phyloP scores from a whole-genome alignment of 2,329 filamentous ascomycete species.

The Phialophora chinensis region DNA sequence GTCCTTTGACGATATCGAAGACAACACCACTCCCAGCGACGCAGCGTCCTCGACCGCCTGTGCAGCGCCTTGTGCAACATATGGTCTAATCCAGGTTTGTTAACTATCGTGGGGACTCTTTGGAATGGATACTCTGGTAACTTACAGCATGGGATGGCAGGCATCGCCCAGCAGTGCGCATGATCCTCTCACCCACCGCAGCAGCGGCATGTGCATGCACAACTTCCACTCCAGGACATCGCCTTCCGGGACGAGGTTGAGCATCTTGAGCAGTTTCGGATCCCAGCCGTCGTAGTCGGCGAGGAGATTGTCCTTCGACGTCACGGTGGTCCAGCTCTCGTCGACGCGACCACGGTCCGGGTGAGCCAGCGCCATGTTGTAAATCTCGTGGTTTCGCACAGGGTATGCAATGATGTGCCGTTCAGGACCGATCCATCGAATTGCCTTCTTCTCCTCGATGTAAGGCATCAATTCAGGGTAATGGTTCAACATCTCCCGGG shows the following conservation, averaged over 20 bases:
- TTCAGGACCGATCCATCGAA: conserved; percentile 44
- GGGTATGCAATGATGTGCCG: conserved; percentile 44
- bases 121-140: background rate
- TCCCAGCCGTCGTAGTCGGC: conserved; percentile 65
- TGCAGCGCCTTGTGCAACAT: conserved; percentile 53
- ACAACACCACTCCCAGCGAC: conserved; percentile 43
- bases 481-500: conserved; percentile 36
- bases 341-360: conserved; percentile 65
- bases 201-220: conserved; percentile 65
- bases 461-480: conserved; percentile 41
- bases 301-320: conserved; percentile 66
- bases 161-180: conserved; percentile 51
- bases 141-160: conserved; percentile 51
- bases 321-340: conserved; percentile 68
- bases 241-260: conserved; percentile 65
- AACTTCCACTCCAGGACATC: conserved; percentile 72
- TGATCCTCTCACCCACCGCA: conserved; percentile 61
- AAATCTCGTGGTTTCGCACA: conserved; percentile 62
- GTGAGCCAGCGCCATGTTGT: conserved; percentile 69
- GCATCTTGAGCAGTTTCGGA: conserved; percentile 64
- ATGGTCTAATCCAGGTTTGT: conserved; percentile 39
- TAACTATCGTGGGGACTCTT: too few species aligned
- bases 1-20: conserved; percentile 45
- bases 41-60: conserved; percentile 54
- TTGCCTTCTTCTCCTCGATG: conserved; percentile 42